phyloP scores from a whole-genome alignment of 73 alveolate species.

The Symbiodinium pilosum region DNA sequence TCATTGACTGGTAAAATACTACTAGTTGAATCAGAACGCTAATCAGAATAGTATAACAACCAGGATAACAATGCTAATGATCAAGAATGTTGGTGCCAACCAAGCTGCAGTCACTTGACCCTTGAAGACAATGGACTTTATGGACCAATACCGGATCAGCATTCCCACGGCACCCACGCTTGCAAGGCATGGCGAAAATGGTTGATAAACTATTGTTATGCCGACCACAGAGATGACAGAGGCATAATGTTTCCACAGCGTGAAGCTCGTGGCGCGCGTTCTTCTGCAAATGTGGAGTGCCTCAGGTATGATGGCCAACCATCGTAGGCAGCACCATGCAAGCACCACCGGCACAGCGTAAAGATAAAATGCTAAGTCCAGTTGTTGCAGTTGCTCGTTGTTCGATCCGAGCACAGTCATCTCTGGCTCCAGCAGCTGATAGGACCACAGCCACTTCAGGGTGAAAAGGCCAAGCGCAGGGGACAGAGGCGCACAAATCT shows the following conservation, averaged over 20 bases:
- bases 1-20: too few relatives aligned
- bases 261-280: not conserved
- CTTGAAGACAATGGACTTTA: not conserved
- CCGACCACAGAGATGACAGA: constrained; percentile 5
- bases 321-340: not conserved
- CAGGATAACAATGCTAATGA: too few relatives aligned
- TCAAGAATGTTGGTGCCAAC: not conserved
- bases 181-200: constrained; percentile 20
- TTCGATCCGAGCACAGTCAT: not conserved
- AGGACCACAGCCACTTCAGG: constrained; percentile 27
- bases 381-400: not conserved
- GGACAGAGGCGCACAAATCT: not conserved
- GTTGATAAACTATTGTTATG: not conserved
- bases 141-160: constrained; percentile 23
- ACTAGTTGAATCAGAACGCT: too few relatives aligned
- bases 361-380: not conserved
- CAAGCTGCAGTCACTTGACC: not conserved
- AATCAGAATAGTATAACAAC: too few relatives aligned
- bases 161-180: constrained; percentile 6
- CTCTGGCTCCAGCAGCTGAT: not conserved
- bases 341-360: constrained; percentile 45
- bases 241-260: constrained; percentile 52
- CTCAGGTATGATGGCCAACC: not conserved
- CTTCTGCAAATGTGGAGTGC: constrained; percentile 7
- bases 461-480: constrained; percentile 12